Evolutionary conservation across 2,329 filamentous ascomycete genomes (phyloP).

Genomic region (Metarhizium rileyi): DNA sequence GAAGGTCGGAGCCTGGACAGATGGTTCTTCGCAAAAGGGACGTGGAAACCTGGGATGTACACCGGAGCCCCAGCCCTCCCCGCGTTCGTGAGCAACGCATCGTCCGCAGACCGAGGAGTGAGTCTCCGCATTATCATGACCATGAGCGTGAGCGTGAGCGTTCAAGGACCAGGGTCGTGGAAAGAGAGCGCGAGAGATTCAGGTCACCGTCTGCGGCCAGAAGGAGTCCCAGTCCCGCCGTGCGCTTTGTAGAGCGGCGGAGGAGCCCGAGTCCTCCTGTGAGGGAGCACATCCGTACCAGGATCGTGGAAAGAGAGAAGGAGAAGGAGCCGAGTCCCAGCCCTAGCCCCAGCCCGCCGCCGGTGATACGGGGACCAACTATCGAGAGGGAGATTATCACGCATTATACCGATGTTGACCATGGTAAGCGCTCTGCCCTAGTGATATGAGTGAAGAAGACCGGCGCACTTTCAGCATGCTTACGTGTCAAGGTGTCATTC

Average conservation of each 20-base stretch:
- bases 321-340: conserved; percentile 34
- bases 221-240: conserved; percentile 17
- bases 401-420: conserved; percentile 78
- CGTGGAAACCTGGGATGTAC: conserved; percentile 43
- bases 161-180: conserved; percentile 26
- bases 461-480: too few species aligned
- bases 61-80: conserved; percentile 34
- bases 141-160: conserved; percentile 25
- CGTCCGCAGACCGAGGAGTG: conserved; percentile 32
- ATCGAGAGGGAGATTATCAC: conserved; percentile 86
- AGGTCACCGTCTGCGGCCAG: conserved; percentile 27
- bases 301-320: conserved; percentile 39
- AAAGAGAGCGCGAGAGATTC: conserved; percentile 30
- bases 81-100: conserved; percentile 34
- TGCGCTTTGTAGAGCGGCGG: conserved; percentile 28
- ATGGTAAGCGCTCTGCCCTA: conserved; percentile 57
- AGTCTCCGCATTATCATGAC: conserved; percentile 25
- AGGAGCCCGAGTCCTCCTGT: conserved; percentile 29
- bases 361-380: conserved; percentile 62
- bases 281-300: conserved; percentile 36
- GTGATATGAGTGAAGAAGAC: too few species aligned
- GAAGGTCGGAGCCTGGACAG: conserved; percentile 38
- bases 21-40: conserved; percentile 46
- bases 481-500: conserved; percentile 32
- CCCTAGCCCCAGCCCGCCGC: conserved; percentile 48